phyloP scores from a whole-genome alignment of 805 yeast genomes.

The Kuraishia floccosa region DNA sequence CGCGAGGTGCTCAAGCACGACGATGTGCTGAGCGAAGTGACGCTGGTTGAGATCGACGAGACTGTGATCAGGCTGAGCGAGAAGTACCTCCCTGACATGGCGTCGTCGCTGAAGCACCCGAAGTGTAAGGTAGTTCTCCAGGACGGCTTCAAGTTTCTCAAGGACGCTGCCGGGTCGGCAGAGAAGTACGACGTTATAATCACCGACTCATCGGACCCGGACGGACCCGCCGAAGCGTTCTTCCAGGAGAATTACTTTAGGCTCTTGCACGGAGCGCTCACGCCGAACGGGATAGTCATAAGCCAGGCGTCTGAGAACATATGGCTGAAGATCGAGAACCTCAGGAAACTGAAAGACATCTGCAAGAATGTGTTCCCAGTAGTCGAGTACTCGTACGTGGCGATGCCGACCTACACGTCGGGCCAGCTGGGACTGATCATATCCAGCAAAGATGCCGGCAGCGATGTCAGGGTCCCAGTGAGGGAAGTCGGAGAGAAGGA shows the following conservation, averaged over 20 bases:
- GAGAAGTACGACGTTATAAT: constrained; percentile 81
- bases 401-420: constrained; percentile 94
- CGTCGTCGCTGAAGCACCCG: constrained; percentile 76
- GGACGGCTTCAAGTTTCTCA: constrained; percentile 94
- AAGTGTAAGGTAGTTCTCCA: constrained; percentile 86
- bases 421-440: constrained; percentile 99
- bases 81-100: constrained; percentile 79
- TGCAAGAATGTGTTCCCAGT: constrained; percentile 82
- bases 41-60: constrained; percentile 92
- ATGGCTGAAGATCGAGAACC: constrained; percentile 83
- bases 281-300: constrained; percentile 82
- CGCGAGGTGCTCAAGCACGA: constrained; percentile 3
- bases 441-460: constrained; percentile 64
- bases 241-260: constrained; percentile 90
- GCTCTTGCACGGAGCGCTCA: constrained; percentile 76
- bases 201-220: constrained; percentile 97
- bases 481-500: constrained; percentile 52
- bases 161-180: constrained; percentile 42
- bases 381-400: constrained; percentile 83
- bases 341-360: constrained; percentile 70
- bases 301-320: constrained; percentile 88
- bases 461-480: constrained; percentile 57
- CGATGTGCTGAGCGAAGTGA: constrained; percentile 76
- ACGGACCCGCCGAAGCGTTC: constrained; percentile 92
- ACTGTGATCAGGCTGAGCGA: constrained; percentile 82